Conservation (phyloP, 441 rosid species). For the Brassica balearica region DNA sequence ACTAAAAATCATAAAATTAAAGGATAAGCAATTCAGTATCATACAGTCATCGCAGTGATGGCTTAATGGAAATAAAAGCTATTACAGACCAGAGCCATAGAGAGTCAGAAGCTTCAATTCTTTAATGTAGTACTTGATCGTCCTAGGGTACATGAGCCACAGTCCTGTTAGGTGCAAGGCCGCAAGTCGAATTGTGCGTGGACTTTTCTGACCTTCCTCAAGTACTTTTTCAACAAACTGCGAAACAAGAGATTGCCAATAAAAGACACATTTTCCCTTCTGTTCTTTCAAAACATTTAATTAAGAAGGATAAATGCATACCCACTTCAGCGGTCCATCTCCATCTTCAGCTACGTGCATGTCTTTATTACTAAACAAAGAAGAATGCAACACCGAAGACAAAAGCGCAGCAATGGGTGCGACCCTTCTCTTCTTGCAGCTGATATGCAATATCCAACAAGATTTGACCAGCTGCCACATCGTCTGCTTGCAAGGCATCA, state of each 20-base stretch:
- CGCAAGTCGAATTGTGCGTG: constrained; percentile 93
- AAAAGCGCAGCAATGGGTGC: constrained; percentile 93
- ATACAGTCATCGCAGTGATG: constrained; percentile 23
- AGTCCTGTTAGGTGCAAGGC: constrained; percentile 96
- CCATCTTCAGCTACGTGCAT: constrained; percentile 69
- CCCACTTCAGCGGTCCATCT: constrained; percentile 95
- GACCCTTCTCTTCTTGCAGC: constrained; percentile 91
- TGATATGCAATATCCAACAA: constrained; percentile 90
- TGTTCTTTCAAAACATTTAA: constrained; percentile 8
- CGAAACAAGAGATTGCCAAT: constrained; percentile 29
- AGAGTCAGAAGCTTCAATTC: constrained; percentile 89
- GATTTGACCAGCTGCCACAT: constrained; percentile 91
- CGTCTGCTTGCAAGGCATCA: constrained; percentile 55
- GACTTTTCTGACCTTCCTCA: constrained; percentile 93
- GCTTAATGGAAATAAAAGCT: constrained; percentile 30
- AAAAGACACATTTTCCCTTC: constrained; percentile 4
- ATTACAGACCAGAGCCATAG: constrained; percentile 85
- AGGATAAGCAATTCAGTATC: constrained; percentile 24
- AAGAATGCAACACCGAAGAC: constrained; percentile 84
- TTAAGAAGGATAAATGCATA: constrained; percentile 46
- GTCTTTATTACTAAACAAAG: constrained; percentile 63
- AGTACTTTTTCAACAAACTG: constrained; percentile 89
- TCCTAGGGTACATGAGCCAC: constrained; percentile 78
- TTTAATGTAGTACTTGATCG: constrained; percentile 75
- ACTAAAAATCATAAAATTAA: constrained; percentile 51